These are phyloP conservation scores for Aspergillus nanangensis DNA, from an alignment of 495 filamentous ascomycete genomes.

Conservation along the genomic window DNA sequence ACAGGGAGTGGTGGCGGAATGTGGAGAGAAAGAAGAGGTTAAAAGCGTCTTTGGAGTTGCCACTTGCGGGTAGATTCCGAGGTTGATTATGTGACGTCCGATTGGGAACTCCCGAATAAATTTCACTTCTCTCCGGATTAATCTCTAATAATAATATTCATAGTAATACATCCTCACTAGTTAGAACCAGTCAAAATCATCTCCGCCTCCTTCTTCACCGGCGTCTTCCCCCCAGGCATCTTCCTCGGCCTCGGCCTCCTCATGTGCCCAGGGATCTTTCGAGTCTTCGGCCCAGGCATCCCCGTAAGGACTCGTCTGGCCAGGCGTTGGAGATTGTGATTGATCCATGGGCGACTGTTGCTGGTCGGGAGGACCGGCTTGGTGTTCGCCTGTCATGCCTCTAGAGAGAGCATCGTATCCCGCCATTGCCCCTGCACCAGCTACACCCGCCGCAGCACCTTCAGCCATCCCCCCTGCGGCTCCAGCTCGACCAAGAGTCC, in stretches of 20 bases:
- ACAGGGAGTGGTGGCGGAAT: slow-evolving; percentile 6
- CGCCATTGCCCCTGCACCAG: slow-evolving; percentile 56
- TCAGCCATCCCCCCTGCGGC: slow-evolving; percentile 37
- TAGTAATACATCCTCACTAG: not conserved
- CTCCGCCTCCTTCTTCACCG: slow-evolving; percentile 29
- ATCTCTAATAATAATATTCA: too few relatives aligned
- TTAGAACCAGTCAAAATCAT: slow-evolving; percentile 35
- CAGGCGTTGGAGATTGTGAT: slow-evolving; percentile 8
- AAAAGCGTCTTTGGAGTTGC: too few relatives aligned
- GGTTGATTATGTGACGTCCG: too few relatives aligned
- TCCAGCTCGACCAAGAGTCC: slow-evolving; percentile 27
- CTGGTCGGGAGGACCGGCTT: slow-evolving; percentile 17
- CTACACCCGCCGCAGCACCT: slow-evolving; percentile 36
- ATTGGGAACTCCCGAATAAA: too few relatives aligned
- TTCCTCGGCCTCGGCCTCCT: slow-evolving; percentile 32
- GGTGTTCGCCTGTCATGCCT: slow-evolving; percentile 25
- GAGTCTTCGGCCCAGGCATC: slow-evolving; percentile 25
- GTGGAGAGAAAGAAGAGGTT: not conserved
- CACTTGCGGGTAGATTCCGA: too few relatives aligned
- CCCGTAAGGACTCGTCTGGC: slow-evolving; percentile 16
- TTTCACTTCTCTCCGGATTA: too few relatives aligned
- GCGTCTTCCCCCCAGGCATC: slow-evolving; percentile 31
- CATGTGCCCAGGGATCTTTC: slow-evolving; percentile 29
- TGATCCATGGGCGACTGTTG: slow-evolving; percentile 15
- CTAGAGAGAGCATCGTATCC: slow-evolving; percentile 63